A percentile compares a stretch with the other conserved stretches of the same genome.
Evolutionary conservation across 805 yeast species (phyloP).

Genomic region (Cyberlindnera xishuangbannaensis): DNA sequence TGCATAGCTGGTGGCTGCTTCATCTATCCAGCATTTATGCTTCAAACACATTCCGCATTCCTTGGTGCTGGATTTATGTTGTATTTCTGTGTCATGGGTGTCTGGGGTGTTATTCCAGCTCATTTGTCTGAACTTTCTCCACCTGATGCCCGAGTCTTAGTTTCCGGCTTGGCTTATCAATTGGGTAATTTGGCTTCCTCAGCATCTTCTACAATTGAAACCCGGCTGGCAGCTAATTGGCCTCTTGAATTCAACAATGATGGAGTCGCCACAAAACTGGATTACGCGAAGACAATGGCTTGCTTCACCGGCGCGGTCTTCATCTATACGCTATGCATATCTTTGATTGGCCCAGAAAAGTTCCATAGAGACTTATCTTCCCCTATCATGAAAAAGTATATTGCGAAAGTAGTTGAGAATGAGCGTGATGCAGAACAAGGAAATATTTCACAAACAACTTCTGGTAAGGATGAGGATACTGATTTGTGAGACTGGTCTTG

Average conservation of each 20-base stretch:
- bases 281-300: slow-evolving; percentile 68
- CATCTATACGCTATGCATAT: slow-evolving; percentile 41
- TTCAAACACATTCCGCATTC: slow-evolving; percentile 33
- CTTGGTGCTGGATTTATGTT: slow-evolving; percentile 60
- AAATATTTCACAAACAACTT: slow-evolving; percentile 2
- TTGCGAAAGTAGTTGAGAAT: slow-evolving; percentile 19
- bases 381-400: slow-evolving; percentile 27
- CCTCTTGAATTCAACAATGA: slow-evolving; percentile 36
- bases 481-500: too few species aligned
- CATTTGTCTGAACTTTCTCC: slow-evolving; percentile 63
- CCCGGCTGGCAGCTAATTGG: slow-evolving; percentile 54
- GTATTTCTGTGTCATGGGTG: slow-evolving; percentile 63
- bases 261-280: slow-evolving; percentile 27
- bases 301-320: slow-evolving; percentile 65
- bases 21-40: slow-evolving; percentile 53
- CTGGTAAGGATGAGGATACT: slow-evolving; percentile 3
- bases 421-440: slow-evolving; percentile 12
- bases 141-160: slow-evolving; percentile 56
- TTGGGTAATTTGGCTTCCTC: slow-evolving; percentile 69
- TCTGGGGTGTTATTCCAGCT: slow-evolving; percentile 69
- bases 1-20: slow-evolving; percentile 54
- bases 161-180: slow-evolving; percentile 61
- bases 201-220: slow-evolving; percentile 67
- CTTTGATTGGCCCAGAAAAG: slow-evolving; percentile 55
- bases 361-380: slow-evolving; percentile 33